Percentiles rank a stretch among this genome's conserved stretches.
phyloP scores from a whole-genome alignment of 495 filamentous ascomycete genomes.

The Daldinia decipiens region DNA sequence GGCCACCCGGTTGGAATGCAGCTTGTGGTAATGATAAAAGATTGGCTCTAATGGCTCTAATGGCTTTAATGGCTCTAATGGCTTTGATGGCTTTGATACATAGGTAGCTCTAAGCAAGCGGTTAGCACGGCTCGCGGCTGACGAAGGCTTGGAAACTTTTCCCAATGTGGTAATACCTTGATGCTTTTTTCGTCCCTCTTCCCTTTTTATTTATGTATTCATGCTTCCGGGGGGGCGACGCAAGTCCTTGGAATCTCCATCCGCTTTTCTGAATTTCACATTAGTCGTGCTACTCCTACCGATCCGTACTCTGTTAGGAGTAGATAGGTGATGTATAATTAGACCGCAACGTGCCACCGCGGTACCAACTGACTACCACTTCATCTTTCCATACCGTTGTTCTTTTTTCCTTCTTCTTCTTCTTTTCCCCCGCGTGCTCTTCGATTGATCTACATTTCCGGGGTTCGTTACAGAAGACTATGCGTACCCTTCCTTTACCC shows the following conservation, averaged over 20 bases:
- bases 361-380: not conserved
- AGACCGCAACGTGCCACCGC: conserved; percentile 21
- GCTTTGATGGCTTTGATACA: no score
- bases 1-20: conserved; percentile 11
- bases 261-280: conserved; percentile 20
- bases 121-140: conserved; percentile 23
- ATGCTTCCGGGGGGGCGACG: conserved; percentile 23
- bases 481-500: conserved; percentile 31
- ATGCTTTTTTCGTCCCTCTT: conserved; percentile 13
- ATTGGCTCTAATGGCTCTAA: conserved; percentile 16
- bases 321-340: conserved; percentile 22
- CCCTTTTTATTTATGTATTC: conserved; percentile 16
- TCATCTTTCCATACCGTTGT: not conserved
- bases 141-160: conserved; percentile 26
- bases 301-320: not conserved
- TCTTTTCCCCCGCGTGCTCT: not conserved
- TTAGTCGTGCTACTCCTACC: conserved; percentile 28
- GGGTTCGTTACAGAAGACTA: conserved; percentile 15
- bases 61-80: no score
- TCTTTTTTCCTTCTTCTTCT: not conserved
- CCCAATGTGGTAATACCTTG: conserved; percentile 18
- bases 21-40: not conserved
- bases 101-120: conserved; percentile 7
- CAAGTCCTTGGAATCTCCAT: conserved; percentile 13
- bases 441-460: conserved; percentile 1